Conservation (phyloP, 345 rosid genomes). For the Kernera saxatilis region DNA sequence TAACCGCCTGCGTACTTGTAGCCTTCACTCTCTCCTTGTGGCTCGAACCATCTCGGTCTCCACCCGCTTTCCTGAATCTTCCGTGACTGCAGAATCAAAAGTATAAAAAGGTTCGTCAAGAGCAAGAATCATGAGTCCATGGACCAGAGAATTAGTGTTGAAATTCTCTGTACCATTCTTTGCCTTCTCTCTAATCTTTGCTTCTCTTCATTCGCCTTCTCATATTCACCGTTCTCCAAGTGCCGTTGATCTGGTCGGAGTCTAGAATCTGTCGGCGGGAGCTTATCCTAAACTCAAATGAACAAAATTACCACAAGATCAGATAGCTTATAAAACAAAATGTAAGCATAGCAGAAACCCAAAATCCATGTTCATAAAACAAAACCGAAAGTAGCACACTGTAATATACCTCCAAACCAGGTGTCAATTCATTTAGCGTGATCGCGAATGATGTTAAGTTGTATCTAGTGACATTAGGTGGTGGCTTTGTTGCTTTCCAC, state of each 20-base stretch:
- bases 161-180: conserved; percentile 60
- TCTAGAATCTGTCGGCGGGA: conserved; percentile 96
- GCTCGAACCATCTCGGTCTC: conserved; percentile 82
- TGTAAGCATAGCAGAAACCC: background rate
- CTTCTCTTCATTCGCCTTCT: conserved; percentile 87
- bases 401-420: conserved; percentile 74
- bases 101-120: background rate
- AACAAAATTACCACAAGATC: background rate
- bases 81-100: conserved; percentile 51
- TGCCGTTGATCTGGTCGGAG: conserved; percentile 96
- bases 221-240: conserved; percentile 97
- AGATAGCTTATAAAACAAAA: background rate
- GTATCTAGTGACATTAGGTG: conserved; percentile 82
- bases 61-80: conserved; percentile 89
- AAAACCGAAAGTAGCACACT: background rate
- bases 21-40: conserved; percentile 53
- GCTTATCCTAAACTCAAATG: conserved; percentile 60
- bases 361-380: background rate
- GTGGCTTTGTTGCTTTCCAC: conserved; percentile 78
- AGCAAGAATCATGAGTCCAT: background rate
- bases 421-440: conserved; percentile 78
- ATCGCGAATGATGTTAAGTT: conserved; percentile 92
- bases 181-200: conserved; percentile 90
- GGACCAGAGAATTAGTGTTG: background rate
- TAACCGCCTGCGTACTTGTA: conserved; percentile 75